Evolutionary conservation across 768 basidiomycete species (phyloP).

Genomic region (Suillus fuscotomentosus): DNA sequence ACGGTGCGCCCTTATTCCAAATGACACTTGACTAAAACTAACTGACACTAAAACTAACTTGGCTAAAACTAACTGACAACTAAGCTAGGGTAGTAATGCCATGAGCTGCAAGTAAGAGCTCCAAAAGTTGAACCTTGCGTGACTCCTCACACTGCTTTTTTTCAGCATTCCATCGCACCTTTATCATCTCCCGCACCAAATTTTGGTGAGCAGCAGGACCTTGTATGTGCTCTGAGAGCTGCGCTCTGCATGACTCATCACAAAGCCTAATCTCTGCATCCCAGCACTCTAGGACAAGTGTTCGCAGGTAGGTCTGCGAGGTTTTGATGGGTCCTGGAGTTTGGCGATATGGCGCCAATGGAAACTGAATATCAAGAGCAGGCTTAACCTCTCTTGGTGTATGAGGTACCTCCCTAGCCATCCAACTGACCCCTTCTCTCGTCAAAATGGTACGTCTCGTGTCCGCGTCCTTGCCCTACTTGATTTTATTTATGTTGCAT

Average conservation of each 20-base stretch:
- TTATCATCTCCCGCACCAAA: not conserved
- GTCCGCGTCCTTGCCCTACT: not conserved
- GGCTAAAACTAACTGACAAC: not conserved
- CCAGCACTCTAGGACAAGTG: not conserved
- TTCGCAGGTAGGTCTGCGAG: not conserved
- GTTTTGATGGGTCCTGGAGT: not conserved
- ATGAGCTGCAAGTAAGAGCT: not conserved
- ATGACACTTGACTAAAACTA: not conserved
- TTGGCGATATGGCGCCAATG: not conserved
- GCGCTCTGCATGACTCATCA: not conserved
- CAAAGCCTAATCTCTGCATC: not conserved
- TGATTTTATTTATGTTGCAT: not conserved
- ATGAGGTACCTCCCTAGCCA: not conserved
- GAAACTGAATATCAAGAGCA: not conserved
- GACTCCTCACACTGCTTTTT: too few relatives aligned
- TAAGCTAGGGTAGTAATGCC: not conserved
- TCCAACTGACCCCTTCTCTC: not conserved
- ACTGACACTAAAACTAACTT: not conserved
- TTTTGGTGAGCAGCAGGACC: not conserved
- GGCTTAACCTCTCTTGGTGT: too few relatives aligned
- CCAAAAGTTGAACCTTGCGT: not conserved
- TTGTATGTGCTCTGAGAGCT: not conserved
- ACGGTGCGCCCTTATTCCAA: not conserved
- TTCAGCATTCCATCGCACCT: too few relatives aligned
- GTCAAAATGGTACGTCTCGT: not conserved